A percentile compares a stretch with the other conserved stretches of the same genome.
Evolutionary conservation across 257 asterid genomes (phyloP).

Genomic region (Solanum tacnaense): DNA sequence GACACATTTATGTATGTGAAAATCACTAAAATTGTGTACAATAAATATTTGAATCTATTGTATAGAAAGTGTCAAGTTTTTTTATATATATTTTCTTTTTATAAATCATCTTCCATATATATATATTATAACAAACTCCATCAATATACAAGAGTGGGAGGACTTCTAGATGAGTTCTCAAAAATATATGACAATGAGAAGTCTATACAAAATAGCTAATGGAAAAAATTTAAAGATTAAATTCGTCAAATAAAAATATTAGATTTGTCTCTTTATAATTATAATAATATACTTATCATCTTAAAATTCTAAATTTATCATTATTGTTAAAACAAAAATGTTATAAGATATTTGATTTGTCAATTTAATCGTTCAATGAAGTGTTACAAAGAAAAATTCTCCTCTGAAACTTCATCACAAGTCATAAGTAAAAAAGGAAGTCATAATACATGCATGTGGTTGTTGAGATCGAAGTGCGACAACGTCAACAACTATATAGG

Average conservation of each 20-base stretch:
- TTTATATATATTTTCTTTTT: too few relatives aligned
- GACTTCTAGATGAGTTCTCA: not conserved
- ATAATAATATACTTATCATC: not conserved
- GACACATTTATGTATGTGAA: not conserved
- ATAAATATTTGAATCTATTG: not conserved
- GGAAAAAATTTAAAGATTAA: too few relatives aligned
- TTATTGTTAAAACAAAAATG: not conserved
- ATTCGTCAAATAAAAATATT: too few relatives aligned
- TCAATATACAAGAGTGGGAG: not conserved
- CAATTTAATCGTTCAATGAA: not conserved
- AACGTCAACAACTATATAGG: not conserved
- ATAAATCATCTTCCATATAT: too few relatives aligned
- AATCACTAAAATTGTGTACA: not conserved
- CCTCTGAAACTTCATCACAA: not conserved
- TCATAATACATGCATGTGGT: not conserved
- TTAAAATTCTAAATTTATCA: not conserved
- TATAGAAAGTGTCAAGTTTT: not conserved
- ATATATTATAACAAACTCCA: not conserved
- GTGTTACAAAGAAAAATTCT: not conserved
- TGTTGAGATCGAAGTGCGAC: not conserved
- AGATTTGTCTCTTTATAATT: too few relatives aligned
- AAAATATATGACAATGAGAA: not conserved
- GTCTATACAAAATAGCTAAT: not conserved
- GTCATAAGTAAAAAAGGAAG: not conserved
- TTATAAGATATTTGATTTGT: not conserved